Base-by-base conservation (phyloP, 2,329 filamentous ascomycete genomes). In the Chrysoporthe puriensis region DNA sequence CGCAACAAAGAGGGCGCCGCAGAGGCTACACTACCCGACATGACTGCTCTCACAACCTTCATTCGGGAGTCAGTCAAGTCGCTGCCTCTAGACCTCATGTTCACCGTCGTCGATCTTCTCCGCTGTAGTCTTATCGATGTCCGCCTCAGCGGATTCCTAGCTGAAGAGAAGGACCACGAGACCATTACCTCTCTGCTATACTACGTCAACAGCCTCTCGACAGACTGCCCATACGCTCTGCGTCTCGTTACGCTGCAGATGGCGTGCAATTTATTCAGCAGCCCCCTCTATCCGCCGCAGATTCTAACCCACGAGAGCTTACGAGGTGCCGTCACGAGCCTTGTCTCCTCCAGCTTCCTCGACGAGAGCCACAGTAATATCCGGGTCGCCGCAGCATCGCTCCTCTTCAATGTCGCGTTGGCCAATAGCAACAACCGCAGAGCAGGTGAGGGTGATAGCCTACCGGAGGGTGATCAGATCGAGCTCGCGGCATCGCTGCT, bases 81-180 rank as follows among this genome's bases (percentile, higher is more conserved):
- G 0, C 79, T 96, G 1, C 86, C 91, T 0, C 76, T 81, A 0
- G 91, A 92, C 16, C 80, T 85, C 0, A 84, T 94, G 56, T 98
- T 98, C 75, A 87, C 93, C 0, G 83, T 94, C 0, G 85, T 97
- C n/a, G 96, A 98, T 75, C 85, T 99, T 1, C 85, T 97, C 62
- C 87, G 96, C 32, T 87, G 92, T 70, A 87, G 91, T 0, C 86
- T 97, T 66, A 83, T 90, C 14, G 95, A 98, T 73, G 83, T 90
- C 0, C 88, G 94, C 50, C 83, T 97, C 18, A 93, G 91, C 69
- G 91, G 91, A 21, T 96, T 89, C 79, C 94, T 94, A 70, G 92
- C 92, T 0, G 91, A 96, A 75, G 93, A 97, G 76, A 76, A 82
- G 18, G 82, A 82, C 9, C 89, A 92, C 67, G 79, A 80, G 63